Conservation (phyloP, 345 rosid genomes). For the Melaleuca alternifolia region DNA sequence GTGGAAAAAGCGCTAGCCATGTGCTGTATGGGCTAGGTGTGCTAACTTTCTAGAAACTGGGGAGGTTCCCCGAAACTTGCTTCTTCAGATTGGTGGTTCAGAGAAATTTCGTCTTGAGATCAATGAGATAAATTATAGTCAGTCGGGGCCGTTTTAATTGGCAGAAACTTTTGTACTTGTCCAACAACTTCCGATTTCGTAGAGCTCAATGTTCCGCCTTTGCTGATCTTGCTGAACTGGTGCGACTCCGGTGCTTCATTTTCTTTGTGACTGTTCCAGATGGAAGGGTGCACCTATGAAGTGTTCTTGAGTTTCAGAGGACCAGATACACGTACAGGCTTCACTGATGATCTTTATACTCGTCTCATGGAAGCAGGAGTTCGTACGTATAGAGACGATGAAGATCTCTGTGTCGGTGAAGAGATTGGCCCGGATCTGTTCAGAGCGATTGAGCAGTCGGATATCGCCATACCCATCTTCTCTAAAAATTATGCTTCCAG, state of each 20-base stretch:
- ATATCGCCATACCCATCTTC: constrained; percentile 1
- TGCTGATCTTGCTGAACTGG: background rate
- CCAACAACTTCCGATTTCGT: background rate
- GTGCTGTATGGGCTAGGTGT: no score
- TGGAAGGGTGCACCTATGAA: background rate
- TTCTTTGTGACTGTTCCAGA: background rate
- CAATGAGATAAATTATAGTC: background rate
- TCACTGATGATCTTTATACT: background rate
- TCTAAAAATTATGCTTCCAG: background rate
- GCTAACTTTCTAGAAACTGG: background rate
- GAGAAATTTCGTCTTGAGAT: background rate
- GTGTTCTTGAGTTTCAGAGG: background rate
- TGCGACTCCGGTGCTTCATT: background rate
- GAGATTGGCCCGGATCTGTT: background rate
- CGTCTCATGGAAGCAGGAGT: background rate
- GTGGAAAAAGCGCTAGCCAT: no score
- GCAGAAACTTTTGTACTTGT: fast-evolving
- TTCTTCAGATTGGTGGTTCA: background rate
- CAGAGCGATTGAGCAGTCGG: background rate
- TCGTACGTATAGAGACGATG: background rate
- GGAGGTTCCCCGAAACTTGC: no score
- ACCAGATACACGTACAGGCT: background rate
- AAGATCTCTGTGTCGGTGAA: background rate
- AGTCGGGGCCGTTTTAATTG: background rate
- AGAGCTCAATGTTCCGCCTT: background rate